Evolutionary conservation across 208 protist genomes (phyloP).

Genomic region (Herpetomonas tarakana): DNA sequence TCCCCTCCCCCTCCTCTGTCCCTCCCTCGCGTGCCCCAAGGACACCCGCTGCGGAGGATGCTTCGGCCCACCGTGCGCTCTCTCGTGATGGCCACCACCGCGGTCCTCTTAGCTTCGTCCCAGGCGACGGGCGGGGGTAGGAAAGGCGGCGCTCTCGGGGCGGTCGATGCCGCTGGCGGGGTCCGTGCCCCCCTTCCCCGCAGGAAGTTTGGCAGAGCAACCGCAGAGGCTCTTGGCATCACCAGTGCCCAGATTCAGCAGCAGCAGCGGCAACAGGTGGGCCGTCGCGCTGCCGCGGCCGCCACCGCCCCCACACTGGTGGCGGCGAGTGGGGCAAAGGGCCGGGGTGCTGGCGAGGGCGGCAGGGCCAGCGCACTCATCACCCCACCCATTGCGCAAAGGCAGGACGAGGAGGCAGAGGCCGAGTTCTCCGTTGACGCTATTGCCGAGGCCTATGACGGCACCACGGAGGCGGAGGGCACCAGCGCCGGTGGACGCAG

Average conservation of each 20-base stretch:
- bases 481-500: not conserved
- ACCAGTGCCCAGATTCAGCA: too few relatives aligned
- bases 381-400: not conserved
- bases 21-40: not conserved
- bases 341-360: too few relatives aligned
- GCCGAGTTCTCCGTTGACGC: not conserved
- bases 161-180: not conserved
- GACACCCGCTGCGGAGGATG: not conserved
- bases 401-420: not conserved
- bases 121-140: not conserved
- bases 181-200: not conserved
- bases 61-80: not conserved
- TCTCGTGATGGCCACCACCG: not conserved
- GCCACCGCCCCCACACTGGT: not conserved
- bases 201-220: not conserved
- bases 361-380: not conserved
- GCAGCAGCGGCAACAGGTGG: too few relatives aligned
- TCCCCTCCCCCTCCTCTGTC: not conserved
- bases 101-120: not conserved
- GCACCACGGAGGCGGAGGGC: not conserved
- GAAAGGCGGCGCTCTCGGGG: not conserved
- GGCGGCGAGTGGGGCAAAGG: not conserved
- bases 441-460: not conserved
- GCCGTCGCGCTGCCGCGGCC: not conserved
- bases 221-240: not conserved